Percentiles rank a stretch among this genome's conserved stretches.
These are phyloP conservation scores for Ceratorhiza oryzae-sativae DNA, from an alignment of 1,284 basidiomycete genomes.

Conservation along the genomic window DNA sequence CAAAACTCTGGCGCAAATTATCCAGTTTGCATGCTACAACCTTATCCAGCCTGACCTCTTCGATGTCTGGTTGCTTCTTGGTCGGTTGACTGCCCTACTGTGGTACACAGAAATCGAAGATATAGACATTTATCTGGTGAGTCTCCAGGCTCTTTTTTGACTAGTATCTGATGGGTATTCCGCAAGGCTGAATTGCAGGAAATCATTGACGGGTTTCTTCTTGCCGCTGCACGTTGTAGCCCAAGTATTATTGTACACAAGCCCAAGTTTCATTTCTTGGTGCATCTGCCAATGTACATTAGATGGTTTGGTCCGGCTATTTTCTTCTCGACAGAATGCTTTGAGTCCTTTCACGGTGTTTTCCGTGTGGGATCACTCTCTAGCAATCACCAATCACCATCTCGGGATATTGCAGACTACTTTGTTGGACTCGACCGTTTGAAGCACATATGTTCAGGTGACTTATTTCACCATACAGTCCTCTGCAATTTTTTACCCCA, in stretches of 20 bases:
- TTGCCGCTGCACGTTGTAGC: neutral
- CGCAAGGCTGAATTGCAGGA: slow-evolving; percentile 50
- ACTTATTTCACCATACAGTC: neutral
- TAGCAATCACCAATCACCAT: slow-evolving; percentile 43
- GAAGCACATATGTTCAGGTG: slow-evolving; percentile 48
- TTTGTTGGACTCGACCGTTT: slow-evolving; percentile 50
- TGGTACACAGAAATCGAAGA: slow-evolving; percentile 53
- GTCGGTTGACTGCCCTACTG: slow-evolving; percentile 50
- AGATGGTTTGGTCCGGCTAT: slow-evolving; percentile 51
- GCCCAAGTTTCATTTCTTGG: slow-evolving; percentile 53
- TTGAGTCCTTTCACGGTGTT: slow-evolving; percentile 53
- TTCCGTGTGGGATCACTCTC: slow-evolving; percentile 50
- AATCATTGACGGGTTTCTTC: slow-evolving; percentile 45
- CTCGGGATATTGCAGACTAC: slow-evolving; percentile 50
- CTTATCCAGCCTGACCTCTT: slow-evolving; percentile 44
- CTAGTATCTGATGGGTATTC: too few species aligned
- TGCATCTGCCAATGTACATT: slow-evolving; percentile 50
- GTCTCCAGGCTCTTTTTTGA: neutral
- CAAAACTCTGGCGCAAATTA: slow-evolving; percentile 52
- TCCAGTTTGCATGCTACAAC: slow-evolving; percentile 50
- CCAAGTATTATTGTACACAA: slow-evolving; percentile 49
- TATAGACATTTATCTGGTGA: slow-evolving; percentile 50
- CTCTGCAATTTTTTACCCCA: too few species aligned
- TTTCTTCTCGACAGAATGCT: slow-evolving; percentile 51
- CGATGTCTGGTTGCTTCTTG: slow-evolving; percentile 49